Conservation (phyloP, 164 flowering plant species). For the Piper longum region DNA sequence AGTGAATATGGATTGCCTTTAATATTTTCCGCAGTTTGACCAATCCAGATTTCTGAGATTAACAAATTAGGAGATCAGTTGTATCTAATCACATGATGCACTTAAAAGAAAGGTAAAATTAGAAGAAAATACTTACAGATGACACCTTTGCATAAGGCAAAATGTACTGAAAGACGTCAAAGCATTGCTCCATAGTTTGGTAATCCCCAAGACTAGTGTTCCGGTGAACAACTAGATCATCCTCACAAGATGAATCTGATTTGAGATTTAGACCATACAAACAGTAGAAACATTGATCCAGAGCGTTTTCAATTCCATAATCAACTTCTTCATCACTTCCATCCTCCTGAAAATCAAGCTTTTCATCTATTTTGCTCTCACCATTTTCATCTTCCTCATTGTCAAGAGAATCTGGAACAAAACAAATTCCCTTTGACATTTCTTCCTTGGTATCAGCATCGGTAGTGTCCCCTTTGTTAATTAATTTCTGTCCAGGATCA, state of each 20-base stretch:
- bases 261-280: constrained; percentile 91
- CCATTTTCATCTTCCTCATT: constrained; percentile 20
- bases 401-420: constrained; percentile 15
- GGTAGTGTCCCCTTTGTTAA: constrained; percentile 16
- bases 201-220: constrained; percentile 91
- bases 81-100: background rate
- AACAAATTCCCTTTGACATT: constrained; percentile 8
- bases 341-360: constrained; percentile 11
- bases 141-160: constrained; percentile 87
- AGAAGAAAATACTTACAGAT: constrained; percentile 50
- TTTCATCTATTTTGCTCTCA: constrained; percentile 10
- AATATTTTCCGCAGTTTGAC: constrained; percentile 82
- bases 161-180: constrained; percentile 89
- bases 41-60: constrained; percentile 69
- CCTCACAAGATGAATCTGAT: constrained; percentile 78
- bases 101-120: background rate
- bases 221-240: constrained; percentile 74
- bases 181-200: constrained; percentile 95
- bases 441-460: constrained; percentile 19
- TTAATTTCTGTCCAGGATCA: constrained; percentile 12
- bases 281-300: constrained; percentile 95
- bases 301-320: constrained; percentile 62
- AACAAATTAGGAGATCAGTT: constrained; percentile 4
- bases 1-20: constrained; percentile 85
- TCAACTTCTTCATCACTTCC: constrained; percentile 29